Evolutionary conservation across 208 protist genomes (phyloP).

Genomic region (Leishmania arabica): DNA sequence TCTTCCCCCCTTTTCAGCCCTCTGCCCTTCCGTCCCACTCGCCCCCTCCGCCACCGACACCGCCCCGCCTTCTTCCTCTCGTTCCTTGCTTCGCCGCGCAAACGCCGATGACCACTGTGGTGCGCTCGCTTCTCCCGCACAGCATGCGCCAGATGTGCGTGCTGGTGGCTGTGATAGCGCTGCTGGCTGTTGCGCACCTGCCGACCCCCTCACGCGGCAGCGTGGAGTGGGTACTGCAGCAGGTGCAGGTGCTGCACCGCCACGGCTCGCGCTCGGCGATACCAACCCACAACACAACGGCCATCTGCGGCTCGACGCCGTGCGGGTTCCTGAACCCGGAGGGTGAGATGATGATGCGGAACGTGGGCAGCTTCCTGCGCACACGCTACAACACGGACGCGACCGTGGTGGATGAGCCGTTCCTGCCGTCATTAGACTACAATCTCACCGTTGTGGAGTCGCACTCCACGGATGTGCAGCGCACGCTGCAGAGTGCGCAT

Average conservation of each 20-base stretch:
- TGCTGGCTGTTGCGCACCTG: constrained; percentile 12
- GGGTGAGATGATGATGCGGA: constrained; percentile 40
- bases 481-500: constrained; percentile 53
- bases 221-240: constrained; percentile 20
- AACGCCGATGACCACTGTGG: background rate
- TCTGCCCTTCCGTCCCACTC: background rate
- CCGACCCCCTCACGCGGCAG: constrained; percentile 12
- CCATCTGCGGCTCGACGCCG: constrained; percentile 37
- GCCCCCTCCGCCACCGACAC: background rate
- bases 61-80: background rate
- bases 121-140: constrained; percentile 4
- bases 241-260: constrained; percentile 52
- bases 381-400: constrained; percentile 34
- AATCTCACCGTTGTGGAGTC: constrained; percentile 42
- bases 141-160: constrained; percentile 12
- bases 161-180: constrained; percentile 9
- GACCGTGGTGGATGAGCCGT: constrained; percentile 19
- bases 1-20: background rate
- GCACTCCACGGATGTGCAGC: constrained; percentile 49
- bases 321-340: constrained; percentile 46
- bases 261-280: constrained; percentile 42
- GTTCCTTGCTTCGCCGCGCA: background rate
- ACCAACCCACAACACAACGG: constrained; percentile 20
- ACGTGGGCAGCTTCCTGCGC: constrained; percentile 45
- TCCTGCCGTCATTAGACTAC: constrained; percentile 38